A percentile compares a stretch with the other conserved stretches of the same genome.
Conservation (phyloP, 352 stramenopile species). For the Thalassiosira pacifica region DNA sequence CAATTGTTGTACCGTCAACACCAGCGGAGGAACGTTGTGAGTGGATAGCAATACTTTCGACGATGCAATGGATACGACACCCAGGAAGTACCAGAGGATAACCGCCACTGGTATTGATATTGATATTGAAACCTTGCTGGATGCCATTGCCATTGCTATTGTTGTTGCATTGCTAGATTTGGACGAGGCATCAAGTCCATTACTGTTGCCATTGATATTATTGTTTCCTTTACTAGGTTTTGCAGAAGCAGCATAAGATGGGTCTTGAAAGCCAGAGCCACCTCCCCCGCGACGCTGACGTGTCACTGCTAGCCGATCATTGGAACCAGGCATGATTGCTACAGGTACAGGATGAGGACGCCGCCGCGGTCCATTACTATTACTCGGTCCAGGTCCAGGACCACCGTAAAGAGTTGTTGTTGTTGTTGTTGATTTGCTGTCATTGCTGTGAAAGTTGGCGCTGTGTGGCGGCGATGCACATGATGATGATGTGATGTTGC, state of each 20-base stretch:
- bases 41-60: conserved; percentile 80
- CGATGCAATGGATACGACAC: conserved; percentile 78
- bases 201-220: neutral
- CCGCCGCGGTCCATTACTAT: conserved; percentile 4
- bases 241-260: conserved; percentile 2
- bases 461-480: too few species aligned
- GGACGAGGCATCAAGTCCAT: neutral
- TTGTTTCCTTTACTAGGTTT: neutral
- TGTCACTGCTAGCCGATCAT: neutral
- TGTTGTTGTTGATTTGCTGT: too few species aligned
- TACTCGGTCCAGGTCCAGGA: neutral
- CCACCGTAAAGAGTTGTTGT: too few species aligned
- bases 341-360: conserved; percentile 9
- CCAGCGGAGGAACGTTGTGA: conserved; percentile 66
- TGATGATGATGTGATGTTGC: too few species aligned
- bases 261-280: neutral
- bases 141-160: too few species aligned
- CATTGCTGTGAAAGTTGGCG: too few species aligned
- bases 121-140: too few species aligned
- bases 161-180: too few species aligned
- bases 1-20: conserved; percentile 83
- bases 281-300: neutral
- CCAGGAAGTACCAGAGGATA: conserved; percentile 80
- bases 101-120: conserved; percentile 69
- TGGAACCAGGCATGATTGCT: neutral